These are phyloP conservation scores for Diaporthe sp. DNA, from an alignment of 2,329 filamentous ascomycete species.

Conservation along the genomic window DNA sequence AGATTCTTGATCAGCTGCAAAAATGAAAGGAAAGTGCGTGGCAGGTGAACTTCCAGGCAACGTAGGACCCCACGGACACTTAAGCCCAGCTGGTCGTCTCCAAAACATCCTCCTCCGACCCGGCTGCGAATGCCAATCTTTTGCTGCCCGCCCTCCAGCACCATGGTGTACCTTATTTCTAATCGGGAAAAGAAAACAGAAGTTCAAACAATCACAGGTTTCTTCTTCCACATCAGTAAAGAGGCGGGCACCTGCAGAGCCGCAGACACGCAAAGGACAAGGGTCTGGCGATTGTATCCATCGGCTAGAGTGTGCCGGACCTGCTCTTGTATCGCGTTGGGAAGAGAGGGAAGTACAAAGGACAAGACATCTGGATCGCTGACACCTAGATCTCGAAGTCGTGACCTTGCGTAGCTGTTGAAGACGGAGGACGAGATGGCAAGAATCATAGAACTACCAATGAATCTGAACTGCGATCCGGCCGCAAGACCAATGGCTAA, in stretches of 20 bases:
- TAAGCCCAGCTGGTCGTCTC: background rate
- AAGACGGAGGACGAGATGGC: background rate
- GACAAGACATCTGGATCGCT: background rate
- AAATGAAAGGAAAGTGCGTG: too few relatives aligned
- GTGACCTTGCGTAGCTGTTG: background rate
- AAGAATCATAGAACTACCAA: background rate
- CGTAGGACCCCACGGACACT: background rate
- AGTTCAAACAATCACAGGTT: background rate
- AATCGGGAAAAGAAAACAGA: background rate
- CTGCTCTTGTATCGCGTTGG: background rate
- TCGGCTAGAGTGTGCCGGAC: background rate
- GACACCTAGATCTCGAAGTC: background rate
- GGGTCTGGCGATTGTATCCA: background rate
- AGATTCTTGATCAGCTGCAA: too few relatives aligned
- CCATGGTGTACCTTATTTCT: background rate
- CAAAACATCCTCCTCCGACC: background rate
- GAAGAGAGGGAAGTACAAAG: background rate
- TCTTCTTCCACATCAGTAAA: background rate
- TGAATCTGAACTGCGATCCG: background rate
- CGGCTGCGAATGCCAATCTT: background rate
- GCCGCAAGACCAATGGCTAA: background rate
- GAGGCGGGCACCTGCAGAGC: background rate
- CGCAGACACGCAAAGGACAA: background rate
- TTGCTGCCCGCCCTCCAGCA: background rate
- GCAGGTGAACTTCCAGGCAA: too few relatives aligned